Base-by-base conservation (phyloP, 495 filamentous ascomycete genomes). In the Neurospora discreta region DNA sequence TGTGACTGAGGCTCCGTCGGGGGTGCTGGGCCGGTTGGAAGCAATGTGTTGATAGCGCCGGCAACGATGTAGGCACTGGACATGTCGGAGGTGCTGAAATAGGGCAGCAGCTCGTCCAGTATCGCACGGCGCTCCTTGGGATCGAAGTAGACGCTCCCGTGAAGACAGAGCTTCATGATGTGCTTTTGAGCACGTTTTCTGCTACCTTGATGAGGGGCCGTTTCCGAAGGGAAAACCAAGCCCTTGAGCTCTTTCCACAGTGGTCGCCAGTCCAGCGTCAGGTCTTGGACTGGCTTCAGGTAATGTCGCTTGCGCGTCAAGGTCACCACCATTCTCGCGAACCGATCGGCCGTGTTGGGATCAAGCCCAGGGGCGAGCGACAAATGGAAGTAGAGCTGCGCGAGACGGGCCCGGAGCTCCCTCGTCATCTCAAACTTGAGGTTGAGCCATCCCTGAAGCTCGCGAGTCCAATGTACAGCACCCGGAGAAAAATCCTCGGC, bases 221-320 rank as follows among this genome's bases (percentile, higher is more conserved):
- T 87, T 78, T 98, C 95, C 20, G 87, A 87, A 0, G 95, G 96
- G 18, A 99, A 82, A 13, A 98, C 93, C 74, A 97, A 88, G 26
- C 87, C 84, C 81, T 97, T 98, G 60, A 98, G 80, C 78, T 98
- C 94, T 73, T 92, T 91, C 88, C 90, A 98, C 26, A 99, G 84
- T 44, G 93, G 94, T 75, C 88, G 89, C 95, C 95, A 99, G 79
- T 98, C 94, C 69, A 99, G 82, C 13, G 85, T 85, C n/a, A 99
- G 83, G 76, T 99, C 96, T 74, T 93, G 91, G 71, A 91, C 90
- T 0, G 94, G 92, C 75, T 90, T 91, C 42, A 99, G 87, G 78
- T 98, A 97, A 81, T 99, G 95, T 81, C 97, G 97, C 77, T 93
- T 93, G 84, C 94, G 95, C 52, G 93, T 95, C 74, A 99, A 83